Conservation (phyloP, 495 filamentous ascomycete species). For the Xylaria cubensis region DNA sequence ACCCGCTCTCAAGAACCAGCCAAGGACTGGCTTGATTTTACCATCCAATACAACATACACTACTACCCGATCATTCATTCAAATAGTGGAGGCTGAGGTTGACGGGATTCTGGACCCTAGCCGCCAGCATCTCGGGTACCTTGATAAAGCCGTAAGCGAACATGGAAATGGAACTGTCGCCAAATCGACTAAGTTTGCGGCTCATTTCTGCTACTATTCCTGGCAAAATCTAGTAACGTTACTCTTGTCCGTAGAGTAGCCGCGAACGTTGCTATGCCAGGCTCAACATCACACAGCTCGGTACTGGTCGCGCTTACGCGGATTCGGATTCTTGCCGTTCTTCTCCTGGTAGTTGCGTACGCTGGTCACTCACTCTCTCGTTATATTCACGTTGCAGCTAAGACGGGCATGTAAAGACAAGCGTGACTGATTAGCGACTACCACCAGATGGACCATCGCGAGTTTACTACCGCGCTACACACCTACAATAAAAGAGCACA, state of each 20-base stretch:
- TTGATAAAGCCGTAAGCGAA: conserved; percentile 17
- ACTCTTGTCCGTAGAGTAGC: conserved; percentile 15
- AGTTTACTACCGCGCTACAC: conserved; percentile 49
- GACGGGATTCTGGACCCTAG: background rate
- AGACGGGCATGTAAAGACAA: background rate
- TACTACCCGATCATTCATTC: too few species aligned
- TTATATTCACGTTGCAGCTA: background rate
- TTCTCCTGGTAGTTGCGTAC: conserved; percentile 23
- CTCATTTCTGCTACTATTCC: background rate
- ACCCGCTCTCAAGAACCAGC: background rate
- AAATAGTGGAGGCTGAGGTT: background rate
- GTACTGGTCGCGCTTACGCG: conserved; percentile 7
- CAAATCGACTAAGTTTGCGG: background rate
- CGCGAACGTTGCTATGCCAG: conserved; percentile 14
- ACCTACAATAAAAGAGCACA: conserved; percentile 41
- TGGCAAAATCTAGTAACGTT: conserved; percentile 25
- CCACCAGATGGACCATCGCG: conserved; percentile 50
- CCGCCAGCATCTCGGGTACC: background rate
- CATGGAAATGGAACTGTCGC: conserved; percentile 19
- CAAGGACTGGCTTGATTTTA: background rate
- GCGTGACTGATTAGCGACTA: background rate
- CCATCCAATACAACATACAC: background rate
- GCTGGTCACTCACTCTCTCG: background rate
- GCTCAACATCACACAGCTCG: background rate
- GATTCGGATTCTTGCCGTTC: conserved; percentile 1